Conservation (phyloP, 345 rosid species). For the Moricandia arvensis region DNA sequence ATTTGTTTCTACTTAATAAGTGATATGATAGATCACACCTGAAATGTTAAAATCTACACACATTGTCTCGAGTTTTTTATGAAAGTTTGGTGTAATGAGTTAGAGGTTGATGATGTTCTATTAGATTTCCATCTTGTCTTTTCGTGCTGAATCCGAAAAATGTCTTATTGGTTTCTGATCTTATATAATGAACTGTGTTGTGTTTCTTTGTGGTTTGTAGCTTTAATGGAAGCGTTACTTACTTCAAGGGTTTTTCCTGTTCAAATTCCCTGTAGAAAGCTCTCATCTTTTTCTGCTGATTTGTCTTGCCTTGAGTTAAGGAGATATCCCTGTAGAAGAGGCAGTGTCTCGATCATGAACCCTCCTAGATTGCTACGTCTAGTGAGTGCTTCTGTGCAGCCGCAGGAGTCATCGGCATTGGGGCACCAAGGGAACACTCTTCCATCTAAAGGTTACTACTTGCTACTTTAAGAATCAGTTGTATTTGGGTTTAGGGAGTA, state of each 20-base stretch:
- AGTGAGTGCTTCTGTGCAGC: conserved; percentile 54
- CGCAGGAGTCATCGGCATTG: conserved; percentile 43
- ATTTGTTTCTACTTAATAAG: conserved; percentile 15
- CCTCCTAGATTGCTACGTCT: conserved; percentile 44
- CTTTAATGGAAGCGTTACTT: conserved; percentile 64
- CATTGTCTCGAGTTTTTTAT: background rate
- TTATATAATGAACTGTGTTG: background rate
- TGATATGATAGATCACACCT: conserved; percentile 12
- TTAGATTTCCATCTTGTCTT: background rate
- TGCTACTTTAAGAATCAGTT: background rate
- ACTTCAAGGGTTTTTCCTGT: conserved; percentile 43
- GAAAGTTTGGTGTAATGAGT: background rate
- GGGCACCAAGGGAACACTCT: conserved; percentile 41
- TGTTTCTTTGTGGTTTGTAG: conserved; percentile 21
- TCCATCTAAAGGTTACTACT: conserved; percentile 62
- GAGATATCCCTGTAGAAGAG: conserved; percentile 29
- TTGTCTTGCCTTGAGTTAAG: conserved; percentile 35
- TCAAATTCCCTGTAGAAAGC: conserved; percentile 36
- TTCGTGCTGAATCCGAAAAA: background rate
- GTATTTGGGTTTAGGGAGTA: background rate
- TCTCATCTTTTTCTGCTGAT: conserved; percentile 31
- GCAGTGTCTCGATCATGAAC: conserved; percentile 38
- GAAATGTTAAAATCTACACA: background rate
- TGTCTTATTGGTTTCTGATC: conserved; percentile 6
- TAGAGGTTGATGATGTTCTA: background rate